phyloP scores from a whole-genome alignment of 257 asterid genomes.

The Salvia rosmarinus region DNA sequence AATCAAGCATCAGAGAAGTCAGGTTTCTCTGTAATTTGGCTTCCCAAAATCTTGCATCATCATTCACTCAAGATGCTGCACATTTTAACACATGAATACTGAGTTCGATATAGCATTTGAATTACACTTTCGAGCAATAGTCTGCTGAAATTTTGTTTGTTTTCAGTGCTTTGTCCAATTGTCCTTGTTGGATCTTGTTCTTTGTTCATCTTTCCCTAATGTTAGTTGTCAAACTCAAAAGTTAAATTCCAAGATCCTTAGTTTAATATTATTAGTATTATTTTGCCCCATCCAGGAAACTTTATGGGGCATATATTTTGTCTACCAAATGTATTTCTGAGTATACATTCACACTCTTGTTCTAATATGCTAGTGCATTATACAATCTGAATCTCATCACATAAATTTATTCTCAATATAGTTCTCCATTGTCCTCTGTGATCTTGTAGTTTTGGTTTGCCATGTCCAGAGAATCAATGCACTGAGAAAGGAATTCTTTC shows the following conservation, averaged over 20 bases:
- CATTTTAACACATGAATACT: slow-evolving; percentile 18
- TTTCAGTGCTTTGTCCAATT: slow-evolving; percentile 11
- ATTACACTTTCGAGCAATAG: slow-evolving; percentile 23
- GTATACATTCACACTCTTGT: not conserved
- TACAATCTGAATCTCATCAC: slow-evolving; percentile 26
- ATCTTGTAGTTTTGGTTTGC: slow-evolving; percentile 32
- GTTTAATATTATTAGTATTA: not conserved
- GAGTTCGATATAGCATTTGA: slow-evolving; percentile 21
- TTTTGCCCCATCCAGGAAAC: not conserved
- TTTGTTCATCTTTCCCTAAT: not conserved
- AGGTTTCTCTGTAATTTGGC: slow-evolving; percentile 48
- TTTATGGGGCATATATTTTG: not conserved
- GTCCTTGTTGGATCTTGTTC: slow-evolving; percentile 17
- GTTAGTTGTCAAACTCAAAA: slow-evolving; percentile 1
- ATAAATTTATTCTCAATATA: not conserved
- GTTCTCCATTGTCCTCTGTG: slow-evolving; percentile 22
- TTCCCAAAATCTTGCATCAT: slow-evolving; percentile 27
- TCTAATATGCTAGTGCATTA: slow-evolving; percentile 1
- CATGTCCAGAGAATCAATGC: slow-evolving; percentile 56
- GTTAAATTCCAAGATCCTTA: slow-evolving; percentile 14
- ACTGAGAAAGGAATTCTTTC: slow-evolving; percentile 56
- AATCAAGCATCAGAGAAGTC: slow-evolving; percentile 38
- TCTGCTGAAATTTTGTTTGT: slow-evolving; percentile 15
- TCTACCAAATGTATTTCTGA: not conserved
- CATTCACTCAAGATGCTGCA: slow-evolving; percentile 22